These are phyloP conservation scores for Tetradesmus obliquus DNA, from an alignment of 139 green algal species.

Conservation along the genomic window DNA sequence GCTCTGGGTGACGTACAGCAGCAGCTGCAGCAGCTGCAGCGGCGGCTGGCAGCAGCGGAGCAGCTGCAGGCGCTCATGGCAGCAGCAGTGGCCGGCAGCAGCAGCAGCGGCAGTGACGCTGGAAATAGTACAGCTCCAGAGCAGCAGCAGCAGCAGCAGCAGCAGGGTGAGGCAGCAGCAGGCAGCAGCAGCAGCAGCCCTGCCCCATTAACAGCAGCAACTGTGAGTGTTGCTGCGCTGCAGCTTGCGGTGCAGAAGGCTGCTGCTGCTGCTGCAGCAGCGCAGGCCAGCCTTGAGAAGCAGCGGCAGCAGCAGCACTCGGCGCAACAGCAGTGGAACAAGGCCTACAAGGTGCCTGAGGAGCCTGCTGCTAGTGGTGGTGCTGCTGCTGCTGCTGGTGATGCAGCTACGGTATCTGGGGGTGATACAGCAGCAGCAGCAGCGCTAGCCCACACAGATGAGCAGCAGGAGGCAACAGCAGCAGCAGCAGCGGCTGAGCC, in stretches of 20 bases:
- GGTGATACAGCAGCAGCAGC: not conserved
- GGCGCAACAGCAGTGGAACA: not conserved
- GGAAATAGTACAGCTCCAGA: not conserved
- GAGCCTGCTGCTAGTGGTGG: not conserved
- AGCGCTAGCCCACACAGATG: not conserved
- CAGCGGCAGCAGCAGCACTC: not conserved
- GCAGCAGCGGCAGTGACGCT: slow-evolving; percentile 6
- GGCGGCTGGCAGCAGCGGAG: slow-evolving; percentile 25
- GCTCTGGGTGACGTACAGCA: not conserved
- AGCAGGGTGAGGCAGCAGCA: not conserved
- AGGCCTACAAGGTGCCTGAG: not conserved
- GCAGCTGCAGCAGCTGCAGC: slow-evolving; percentile 32
- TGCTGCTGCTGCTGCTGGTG: not conserved
- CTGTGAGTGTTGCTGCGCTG: slow-evolving; percentile 15
- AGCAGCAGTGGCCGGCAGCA: slow-evolving; percentile 9
- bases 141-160: slow-evolving; percentile 34
- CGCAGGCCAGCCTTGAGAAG: not conserved
- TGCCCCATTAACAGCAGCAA: not conserved
- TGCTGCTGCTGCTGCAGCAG: not conserved
- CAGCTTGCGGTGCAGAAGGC: slow-evolving; percentile 14
- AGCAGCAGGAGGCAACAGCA: slow-evolving; percentile 8
- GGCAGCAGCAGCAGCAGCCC: slow-evolving; percentile 4
- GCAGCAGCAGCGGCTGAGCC: not conserved
- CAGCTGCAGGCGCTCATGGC: not conserved
- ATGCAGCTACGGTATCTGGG: not conserved